These are phyloP conservation scores for Blastobotrys serpentis DNA, from an alignment of 1,139 yeast species.

Conservation along the genomic window DNA sequence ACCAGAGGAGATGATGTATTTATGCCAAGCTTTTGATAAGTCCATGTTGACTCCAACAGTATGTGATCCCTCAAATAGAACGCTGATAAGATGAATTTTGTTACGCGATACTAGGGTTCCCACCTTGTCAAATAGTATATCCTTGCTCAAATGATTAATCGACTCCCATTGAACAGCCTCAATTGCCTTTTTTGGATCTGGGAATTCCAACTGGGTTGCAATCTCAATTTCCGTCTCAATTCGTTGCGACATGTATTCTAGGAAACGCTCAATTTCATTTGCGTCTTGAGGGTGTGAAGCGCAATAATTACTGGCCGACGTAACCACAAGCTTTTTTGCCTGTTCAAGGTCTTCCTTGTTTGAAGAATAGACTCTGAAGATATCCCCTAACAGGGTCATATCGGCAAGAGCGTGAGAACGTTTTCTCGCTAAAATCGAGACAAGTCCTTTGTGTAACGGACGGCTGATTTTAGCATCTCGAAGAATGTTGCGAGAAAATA, in stretches of 20 bases:
- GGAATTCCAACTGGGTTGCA: background rate
- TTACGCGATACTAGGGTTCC: background rate
- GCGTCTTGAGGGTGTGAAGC: background rate
- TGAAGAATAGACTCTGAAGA: constrained; percentile 1
- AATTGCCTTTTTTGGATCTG: background rate
- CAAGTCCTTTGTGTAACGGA: background rate
- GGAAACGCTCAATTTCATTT: constrained; percentile 3
- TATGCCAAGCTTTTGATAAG: constrained; percentile 12
- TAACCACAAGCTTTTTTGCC: constrained; percentile 1
- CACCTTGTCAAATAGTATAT: constrained; percentile 6
- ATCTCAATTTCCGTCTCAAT: constrained; percentile 8
- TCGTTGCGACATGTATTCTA: constrained; percentile 2
- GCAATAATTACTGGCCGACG: constrained; percentile 8
- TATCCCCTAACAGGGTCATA: constrained; percentile 1
- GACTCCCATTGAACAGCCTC: constrained; percentile 5
- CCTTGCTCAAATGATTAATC: background rate
- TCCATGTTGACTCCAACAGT: background rate
- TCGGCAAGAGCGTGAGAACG: constrained; percentile 1
- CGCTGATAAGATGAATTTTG: constrained; percentile 6
- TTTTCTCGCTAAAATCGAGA: background rate
- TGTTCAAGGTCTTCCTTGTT: constrained; percentile 1
- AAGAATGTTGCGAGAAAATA: constrained; percentile 21
- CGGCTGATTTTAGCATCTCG: background rate
- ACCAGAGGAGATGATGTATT: background rate
- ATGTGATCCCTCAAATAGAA: constrained; percentile 2